phyloP scores from a whole-genome alignment of 2,329 filamentous ascomycete genomes.

The Chrysoporthe cubensis region DNA sequence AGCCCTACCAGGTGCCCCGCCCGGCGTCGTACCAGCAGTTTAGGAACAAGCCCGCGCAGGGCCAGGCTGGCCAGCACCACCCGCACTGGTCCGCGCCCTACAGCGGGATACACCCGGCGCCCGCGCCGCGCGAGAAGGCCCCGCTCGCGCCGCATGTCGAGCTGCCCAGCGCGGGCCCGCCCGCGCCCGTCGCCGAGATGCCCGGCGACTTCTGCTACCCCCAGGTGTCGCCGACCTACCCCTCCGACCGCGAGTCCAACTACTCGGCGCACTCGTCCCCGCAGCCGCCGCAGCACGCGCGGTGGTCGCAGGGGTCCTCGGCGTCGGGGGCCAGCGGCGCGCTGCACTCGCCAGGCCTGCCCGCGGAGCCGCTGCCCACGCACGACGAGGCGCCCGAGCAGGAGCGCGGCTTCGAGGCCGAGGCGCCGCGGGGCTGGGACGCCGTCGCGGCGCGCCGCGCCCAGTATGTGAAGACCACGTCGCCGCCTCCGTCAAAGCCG shows the following conservation, averaged over 20 bases:
- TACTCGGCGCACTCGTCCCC: conserved; percentile 32
- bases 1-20: conserved; percentile 46
- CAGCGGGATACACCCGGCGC: conserved; percentile 29
- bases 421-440: conserved; percentile 36
- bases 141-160: conserved; percentile 40
- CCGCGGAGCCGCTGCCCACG: conserved; percentile 48
- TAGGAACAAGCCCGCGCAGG: conserved; percentile 38
- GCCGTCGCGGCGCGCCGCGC: conserved; percentile 16
- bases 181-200: conserved; percentile 41
- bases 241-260: conserved; percentile 36
- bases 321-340: conserved; percentile 35
- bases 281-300: conserved; percentile 17
- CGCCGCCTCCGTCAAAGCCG: conserved; percentile 30
- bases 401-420: conserved; percentile 40
- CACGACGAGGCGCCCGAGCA: conserved; percentile 52
- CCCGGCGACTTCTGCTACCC: conserved; percentile 54
- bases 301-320: conserved; percentile 48
- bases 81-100: conserved; percentile 33
- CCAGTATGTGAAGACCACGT: conserved; percentile 16
- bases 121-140: conserved; percentile 34
- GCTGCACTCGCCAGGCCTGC: conserved; percentile 43
- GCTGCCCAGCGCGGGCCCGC: conserved; percentile 39
- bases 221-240: conserved; percentile 35
- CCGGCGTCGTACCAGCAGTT: conserved; percentile 42
- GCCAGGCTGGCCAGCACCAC: conserved; percentile 27